Evolutionary conservation across 257 asterid species (phyloP).

Genomic region (Lavandula angustifolia): DNA sequence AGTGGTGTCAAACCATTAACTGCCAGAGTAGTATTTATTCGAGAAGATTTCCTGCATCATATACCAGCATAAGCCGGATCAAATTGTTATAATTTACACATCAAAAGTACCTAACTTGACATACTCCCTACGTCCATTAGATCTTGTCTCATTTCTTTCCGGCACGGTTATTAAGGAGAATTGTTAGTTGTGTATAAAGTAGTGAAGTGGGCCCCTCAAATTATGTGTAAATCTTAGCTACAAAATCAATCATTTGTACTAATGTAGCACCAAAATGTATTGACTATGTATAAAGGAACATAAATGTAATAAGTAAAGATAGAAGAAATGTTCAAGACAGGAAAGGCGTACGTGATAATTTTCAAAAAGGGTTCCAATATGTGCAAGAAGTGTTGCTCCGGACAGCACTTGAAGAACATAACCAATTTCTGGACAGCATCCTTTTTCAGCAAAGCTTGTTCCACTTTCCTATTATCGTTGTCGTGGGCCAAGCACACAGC

Average conservation of each 20-base stretch:
- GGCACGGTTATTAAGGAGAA: too few relatives aligned
- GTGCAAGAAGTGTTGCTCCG: conserved; percentile 93
- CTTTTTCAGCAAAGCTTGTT: conserved; percentile 84
- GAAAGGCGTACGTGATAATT: conserved; percentile 79
- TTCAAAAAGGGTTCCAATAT: conserved; percentile 97
- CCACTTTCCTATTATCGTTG: conserved; percentile 88
- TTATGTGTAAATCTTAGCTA: too few relatives aligned
- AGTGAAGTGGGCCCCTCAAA: too few relatives aligned
- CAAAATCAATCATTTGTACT: too few relatives aligned
- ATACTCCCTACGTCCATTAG: too few relatives aligned
- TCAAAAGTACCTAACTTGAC: too few relatives aligned
- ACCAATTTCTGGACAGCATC: conserved; percentile 93
- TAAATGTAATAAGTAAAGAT: not conserved
- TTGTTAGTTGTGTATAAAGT: too few relatives aligned
- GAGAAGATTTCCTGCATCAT: conserved; percentile 89
- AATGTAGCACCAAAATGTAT: not conserved
- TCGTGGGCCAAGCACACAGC: conserved; percentile 98
- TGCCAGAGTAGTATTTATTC: conserved; percentile 91
- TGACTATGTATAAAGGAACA: conserved; percentile 1
- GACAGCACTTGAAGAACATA: conserved; percentile 84
- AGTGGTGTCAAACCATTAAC: conserved; percentile 94
- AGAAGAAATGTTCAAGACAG: not conserved
- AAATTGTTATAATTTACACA: too few relatives aligned
- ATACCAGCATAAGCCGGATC: conserved; percentile 8
- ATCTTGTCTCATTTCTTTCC: too few relatives aligned